Base-by-base conservation (phyloP, 164 flowering plant species). In the Macadamia integrifolia region DNA sequence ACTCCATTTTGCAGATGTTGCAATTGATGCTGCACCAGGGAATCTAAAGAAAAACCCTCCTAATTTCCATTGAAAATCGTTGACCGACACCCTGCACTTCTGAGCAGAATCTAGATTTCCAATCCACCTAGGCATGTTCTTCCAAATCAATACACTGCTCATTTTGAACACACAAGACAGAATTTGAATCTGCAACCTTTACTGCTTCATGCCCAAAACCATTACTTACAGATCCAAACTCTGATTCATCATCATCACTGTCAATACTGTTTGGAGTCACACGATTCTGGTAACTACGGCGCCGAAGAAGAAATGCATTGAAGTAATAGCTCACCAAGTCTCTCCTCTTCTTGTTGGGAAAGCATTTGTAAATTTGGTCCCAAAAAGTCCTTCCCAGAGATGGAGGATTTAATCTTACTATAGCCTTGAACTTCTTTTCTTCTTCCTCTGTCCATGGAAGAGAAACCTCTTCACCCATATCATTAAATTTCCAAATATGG, bases 231-330 rank as follows among this genome's bases (percentile, higher is more conserved):
- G 72, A 61, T 28, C 77, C 87, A 70, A 66, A 67, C 69, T 82
- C 87, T 0, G 82, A 78, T 64, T 88, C 96, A 2, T 88, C 92
- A 42, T 89, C 93, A 70, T 92, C 99, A 63, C 97, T 94, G 73
- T 87, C 80, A 66, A 90, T 81, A 53, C 82, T 57, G 58, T 61
- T 35, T n/a, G 90, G 88, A 28, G 81, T 75, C n/a, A 62, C 72
- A 69, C 98, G 75, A 66, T 92, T 94, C 77, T 94, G 98, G 60
- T 69, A 69, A 53, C 76, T 85, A 76, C 97, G 79, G 46, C 88
- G 90, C 30, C 76, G 77, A 59, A 87, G 77, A 69, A 92, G 78
- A 71, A 80, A 90, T 29, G 89, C 96, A 77, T 94, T 90, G 82
- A 77, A 92, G 77, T 90, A 94, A 77, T 94, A 94, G 79, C 87